These are phyloP conservation scores for Penicillium sp. DNA, from an alignment of 2,329 filamentous ascomycete species.

Conservation along the genomic window DNA sequence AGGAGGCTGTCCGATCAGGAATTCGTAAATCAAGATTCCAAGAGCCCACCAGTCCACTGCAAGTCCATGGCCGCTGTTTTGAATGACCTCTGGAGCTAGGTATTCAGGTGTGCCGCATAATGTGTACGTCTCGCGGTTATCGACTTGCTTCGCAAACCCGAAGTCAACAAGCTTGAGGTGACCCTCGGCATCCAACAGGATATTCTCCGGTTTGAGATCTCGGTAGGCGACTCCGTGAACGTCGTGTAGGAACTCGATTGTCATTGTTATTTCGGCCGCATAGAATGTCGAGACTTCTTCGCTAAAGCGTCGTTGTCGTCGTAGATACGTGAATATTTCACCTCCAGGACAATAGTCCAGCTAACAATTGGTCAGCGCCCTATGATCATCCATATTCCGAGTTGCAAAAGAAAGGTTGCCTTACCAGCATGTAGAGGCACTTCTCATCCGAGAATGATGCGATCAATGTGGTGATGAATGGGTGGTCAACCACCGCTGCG, in stretches of 20 bases:
- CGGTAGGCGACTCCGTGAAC: conserved; percentile 63
- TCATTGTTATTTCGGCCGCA: conserved; percentile 64
- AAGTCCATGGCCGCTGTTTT: conserved; percentile 62
- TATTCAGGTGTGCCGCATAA: conserved; percentile 67
- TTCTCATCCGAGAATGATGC: conserved; percentile 63
- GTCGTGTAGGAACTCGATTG: conserved; percentile 63
- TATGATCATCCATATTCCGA: background rate
- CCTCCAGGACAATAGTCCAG: conserved; percentile 67
- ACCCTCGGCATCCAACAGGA: conserved; percentile 62
- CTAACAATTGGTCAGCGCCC: conserved; percentile 34
- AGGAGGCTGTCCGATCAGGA: conserved; percentile 64
- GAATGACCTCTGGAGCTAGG: conserved; percentile 64
- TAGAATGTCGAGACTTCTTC: conserved; percentile 63
- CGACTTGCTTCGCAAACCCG: conserved; percentile 65
- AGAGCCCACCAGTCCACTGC: conserved; percentile 70
- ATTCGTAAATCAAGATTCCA: conserved; percentile 65
- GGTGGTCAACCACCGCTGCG: conserved; percentile 60
- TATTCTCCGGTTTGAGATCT: conserved; percentile 66
- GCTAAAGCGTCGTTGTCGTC: conserved; percentile 61
- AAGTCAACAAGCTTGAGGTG: conserved; percentile 67
- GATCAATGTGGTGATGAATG: conserved; percentile 64
- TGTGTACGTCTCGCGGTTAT: conserved; percentile 59
- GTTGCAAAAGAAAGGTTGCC: conserved; percentile 5
- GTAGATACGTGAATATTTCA: conserved; percentile 64
- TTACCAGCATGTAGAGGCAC: conserved; percentile 54